A percentile compares a stretch with the other conserved stretches of the same genome.
Evolutionary conservation across 345 rosid species (phyloP).

Genomic region (Gossypium bickii): DNA sequence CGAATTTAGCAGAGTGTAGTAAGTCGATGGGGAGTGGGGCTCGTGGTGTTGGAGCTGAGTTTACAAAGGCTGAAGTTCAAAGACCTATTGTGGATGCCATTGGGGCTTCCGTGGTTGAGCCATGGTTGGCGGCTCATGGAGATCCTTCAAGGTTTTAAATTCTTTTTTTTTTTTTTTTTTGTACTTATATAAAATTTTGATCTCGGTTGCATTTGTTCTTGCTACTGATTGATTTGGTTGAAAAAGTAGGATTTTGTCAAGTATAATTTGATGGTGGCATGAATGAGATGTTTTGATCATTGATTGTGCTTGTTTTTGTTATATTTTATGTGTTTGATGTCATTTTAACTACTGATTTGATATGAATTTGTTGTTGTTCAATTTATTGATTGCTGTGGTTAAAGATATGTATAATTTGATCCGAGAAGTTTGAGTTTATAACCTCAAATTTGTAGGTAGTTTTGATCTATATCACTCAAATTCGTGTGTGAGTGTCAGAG

Average conservation of each 20-base stretch:
- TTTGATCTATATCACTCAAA: no score
- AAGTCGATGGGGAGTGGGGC: slow-evolving; percentile 57
- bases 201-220: slow-evolving; percentile 13
- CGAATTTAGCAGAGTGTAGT: slow-evolving; percentile 82
- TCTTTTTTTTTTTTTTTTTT: background rate
- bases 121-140: slow-evolving; percentile 91
- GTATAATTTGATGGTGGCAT: background rate
- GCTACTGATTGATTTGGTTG: background rate
- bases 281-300: background rate
- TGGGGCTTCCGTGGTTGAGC: slow-evolving; percentile 91
- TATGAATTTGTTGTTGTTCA: background rate
- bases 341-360: background rate
- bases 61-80: slow-evolving; percentile 54
- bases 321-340: background rate
- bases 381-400: background rate
- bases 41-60: slow-evolving; percentile 41
- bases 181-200: slow-evolving; percentile 1
- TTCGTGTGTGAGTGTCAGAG: no score
- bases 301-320: background rate
- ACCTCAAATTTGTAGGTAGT: background rate
- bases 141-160: slow-evolving; percentile 71
- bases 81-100: slow-evolving; percentile 71
- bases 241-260: background rate
- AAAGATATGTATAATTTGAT: background rate
- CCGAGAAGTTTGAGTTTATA: background rate